Percentiles rank a stretch among this genome's conserved stretches.
Conservation (phyloP, 108 stramenopile species). For the Nannochloropsis gaditana region DNA sequence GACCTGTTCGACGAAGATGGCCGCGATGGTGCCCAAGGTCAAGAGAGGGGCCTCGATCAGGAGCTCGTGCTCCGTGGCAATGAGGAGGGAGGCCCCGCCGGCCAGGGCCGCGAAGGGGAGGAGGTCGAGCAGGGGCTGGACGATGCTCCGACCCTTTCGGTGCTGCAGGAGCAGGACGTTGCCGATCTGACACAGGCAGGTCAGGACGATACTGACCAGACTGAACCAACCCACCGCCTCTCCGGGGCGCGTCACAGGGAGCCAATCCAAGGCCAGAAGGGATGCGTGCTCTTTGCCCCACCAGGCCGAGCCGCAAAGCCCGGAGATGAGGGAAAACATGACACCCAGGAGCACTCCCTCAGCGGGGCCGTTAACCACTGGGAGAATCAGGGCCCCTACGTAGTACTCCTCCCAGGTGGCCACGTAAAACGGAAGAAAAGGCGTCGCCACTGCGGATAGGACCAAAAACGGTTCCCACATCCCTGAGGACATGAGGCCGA, state of each 20-base stretch:
- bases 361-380: conserved; percentile 51
- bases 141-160: not conserved
- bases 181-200: not conserved
- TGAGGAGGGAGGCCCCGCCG: not conserved
- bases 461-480: conserved; percentile 16
- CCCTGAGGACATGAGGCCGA: conserved; percentile 28
- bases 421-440: conserved; percentile 52
- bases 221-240: not conserved
- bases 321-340: conserved; percentile 15
- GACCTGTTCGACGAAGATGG: conserved; percentile 13
- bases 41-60: not conserved
- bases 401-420: conserved; percentile 56
- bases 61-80: not conserved
- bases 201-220: not conserved
- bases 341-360: conserved; percentile 44
- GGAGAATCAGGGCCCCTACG: conserved; percentile 47
- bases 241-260: not conserved
- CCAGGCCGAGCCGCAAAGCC: conserved; percentile 14
- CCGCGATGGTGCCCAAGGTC: not conserved
- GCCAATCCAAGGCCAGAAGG: not conserved
- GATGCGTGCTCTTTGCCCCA: not conserved
- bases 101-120: conserved; percentile 3
- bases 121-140: not conserved
- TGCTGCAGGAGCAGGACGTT: not conserved
- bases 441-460: not conserved